A percentile compares a stretch with the other conserved stretches of the same genome.
phyloP scores from a whole-genome alignment of 163 green algal genomes.

The Chlamydomonas reinhardtii region DNA sequence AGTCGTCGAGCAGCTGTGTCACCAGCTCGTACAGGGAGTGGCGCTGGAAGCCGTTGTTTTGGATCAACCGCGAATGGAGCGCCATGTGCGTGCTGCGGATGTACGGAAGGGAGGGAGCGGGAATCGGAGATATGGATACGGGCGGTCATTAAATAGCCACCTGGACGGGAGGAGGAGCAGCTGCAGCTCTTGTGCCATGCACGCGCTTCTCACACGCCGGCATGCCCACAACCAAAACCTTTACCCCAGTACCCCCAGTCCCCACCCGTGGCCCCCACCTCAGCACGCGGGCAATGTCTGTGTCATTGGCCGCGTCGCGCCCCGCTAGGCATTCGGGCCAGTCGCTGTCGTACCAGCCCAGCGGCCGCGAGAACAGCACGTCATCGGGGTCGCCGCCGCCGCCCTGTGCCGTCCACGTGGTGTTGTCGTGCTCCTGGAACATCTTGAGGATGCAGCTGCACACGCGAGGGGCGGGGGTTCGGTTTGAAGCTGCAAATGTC shows the following conservation, averaged over 20 bases:
- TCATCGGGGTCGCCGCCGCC: background rate
- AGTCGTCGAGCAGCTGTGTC: background rate
- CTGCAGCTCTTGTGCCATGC: too few relatives aligned
- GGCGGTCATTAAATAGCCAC: too few relatives aligned
- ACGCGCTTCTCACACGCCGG: too few relatives aligned
- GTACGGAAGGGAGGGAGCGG: too few relatives aligned
- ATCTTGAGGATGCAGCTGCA: background rate
- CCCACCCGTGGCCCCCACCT: too few relatives aligned
- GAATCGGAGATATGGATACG: too few relatives aligned
- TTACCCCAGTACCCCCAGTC: too few relatives aligned
- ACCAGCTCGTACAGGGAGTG: background rate
- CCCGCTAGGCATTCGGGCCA: background rate
- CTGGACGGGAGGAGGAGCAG: too few relatives aligned
- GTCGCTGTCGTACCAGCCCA: background rate
- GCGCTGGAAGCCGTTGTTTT: background rate
- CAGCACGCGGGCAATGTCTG: background rate
- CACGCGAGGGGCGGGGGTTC: too few relatives aligned
- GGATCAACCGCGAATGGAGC: background rate
- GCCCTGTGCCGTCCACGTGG: too few relatives aligned
- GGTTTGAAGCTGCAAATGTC: too few relatives aligned
- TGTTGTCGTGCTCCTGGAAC: background rate
- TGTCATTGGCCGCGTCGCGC: background rate
- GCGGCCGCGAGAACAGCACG: background rate
- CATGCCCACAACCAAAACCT: too few relatives aligned
- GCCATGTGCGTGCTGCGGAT: background rate